Evolutionary conservation across 1,284 basidiomycete genomes (phyloP).

Genomic region (Ganoderma sp.): DNA sequence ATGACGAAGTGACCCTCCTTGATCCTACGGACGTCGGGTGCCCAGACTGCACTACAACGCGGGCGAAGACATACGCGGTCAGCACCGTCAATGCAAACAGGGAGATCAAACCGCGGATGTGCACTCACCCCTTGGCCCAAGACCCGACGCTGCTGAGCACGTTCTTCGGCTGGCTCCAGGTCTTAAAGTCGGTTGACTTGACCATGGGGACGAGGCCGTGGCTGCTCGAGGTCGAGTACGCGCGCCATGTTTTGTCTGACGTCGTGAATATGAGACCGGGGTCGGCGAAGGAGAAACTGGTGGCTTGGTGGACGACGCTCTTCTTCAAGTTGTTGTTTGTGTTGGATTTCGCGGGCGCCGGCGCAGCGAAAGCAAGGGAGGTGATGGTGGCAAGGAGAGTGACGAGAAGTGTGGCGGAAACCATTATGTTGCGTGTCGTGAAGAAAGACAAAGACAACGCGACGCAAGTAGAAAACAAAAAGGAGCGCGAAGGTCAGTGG

Average conservation of each 20-base stretch:
- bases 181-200: conserved; percentile 11
- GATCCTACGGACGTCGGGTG: too few species aligned
- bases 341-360: neutral
- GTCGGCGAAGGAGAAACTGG: conserved; percentile 10
- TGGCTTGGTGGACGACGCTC: conserved; percentile 1
- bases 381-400: neutral
- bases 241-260: conserved; percentile 12
- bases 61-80: neutral
- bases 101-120: too few species aligned
- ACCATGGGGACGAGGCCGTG: conserved; percentile 13
- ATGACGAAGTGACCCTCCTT: too few species aligned
- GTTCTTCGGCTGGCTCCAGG: conserved; percentile 3
- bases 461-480: neutral
- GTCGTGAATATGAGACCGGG: neutral
- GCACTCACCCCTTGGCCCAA: neutral
- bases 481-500: neutral
- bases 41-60: too few species aligned
- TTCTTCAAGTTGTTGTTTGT: neutral
- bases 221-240: conserved; percentile 16
- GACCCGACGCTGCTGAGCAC: conserved; percentile 2
- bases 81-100: neutral
- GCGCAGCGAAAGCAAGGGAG: neutral
- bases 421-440: conserved; percentile 4
- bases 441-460: neutral
- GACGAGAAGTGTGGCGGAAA: neutral